Evolutionary conservation across 768 basidiomycete species (phyloP).

Genomic region (Rhizopogon rudus): DNA sequence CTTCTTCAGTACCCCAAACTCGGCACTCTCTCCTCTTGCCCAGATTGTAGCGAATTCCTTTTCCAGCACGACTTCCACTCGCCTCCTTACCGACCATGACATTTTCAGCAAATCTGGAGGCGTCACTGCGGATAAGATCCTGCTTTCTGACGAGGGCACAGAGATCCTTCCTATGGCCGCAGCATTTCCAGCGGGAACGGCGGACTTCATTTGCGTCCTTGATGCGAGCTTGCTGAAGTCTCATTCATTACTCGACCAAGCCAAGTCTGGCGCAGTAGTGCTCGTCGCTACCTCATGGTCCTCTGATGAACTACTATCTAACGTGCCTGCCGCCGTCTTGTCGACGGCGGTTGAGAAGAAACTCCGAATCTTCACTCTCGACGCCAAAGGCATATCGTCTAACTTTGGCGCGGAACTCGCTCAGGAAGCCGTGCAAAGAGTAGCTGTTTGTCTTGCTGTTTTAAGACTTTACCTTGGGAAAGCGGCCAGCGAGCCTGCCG

Average conservation of each 20-base stretch:
- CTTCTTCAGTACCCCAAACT: slow-evolving; percentile 47
- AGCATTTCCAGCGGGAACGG: slow-evolving; percentile 48
- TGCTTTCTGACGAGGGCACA: slow-evolving; percentile 43
- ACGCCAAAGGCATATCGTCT: slow-evolving; percentile 50
- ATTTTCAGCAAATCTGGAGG: slow-evolving; percentile 71
- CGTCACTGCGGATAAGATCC: slow-evolving; percentile 59
- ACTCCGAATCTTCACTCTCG: slow-evolving; percentile 54
- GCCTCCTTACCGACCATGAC: slow-evolving; percentile 68
- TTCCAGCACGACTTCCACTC: slow-evolving; percentile 44
- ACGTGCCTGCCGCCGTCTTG: slow-evolving; percentile 50
- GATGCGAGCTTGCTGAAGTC: slow-evolving; percentile 76
- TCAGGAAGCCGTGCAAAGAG: slow-evolving; percentile 43
- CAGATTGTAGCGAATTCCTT: slow-evolving; percentile 55
- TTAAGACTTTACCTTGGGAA: slow-evolving; percentile 76
- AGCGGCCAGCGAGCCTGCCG: slow-evolving; percentile 46
- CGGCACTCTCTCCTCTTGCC: slow-evolving; percentile 43
- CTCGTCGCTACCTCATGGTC: slow-evolving; percentile 77
- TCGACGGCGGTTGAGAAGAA: slow-evolving; percentile 45
- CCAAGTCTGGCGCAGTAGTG: slow-evolving; percentile 62
- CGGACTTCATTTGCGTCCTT: slow-evolving; percentile 71
- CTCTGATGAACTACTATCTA: slow-evolving; percentile 63
- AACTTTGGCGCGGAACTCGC: slow-evolving; percentile 28
- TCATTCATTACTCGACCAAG: slow-evolving; percentile 64
- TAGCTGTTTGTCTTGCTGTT: slow-evolving; percentile 75
- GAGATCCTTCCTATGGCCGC: slow-evolving; percentile 49